Evolutionary conservation across 2,329 filamentous ascomycete species (phyloP).

Genomic region (Microcyclospora pomicola): DNA sequence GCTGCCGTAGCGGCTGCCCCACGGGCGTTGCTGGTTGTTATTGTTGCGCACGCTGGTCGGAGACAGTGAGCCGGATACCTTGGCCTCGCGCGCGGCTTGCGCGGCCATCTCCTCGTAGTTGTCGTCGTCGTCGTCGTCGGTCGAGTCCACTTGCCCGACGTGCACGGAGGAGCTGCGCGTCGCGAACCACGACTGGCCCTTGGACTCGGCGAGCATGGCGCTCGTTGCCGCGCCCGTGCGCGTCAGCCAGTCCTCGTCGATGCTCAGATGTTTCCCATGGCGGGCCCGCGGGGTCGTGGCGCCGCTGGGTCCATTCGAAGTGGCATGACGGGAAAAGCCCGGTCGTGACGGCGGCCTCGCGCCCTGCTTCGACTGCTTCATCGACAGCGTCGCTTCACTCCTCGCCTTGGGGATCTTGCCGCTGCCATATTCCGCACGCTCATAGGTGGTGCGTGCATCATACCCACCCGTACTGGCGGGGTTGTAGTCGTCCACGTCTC

Average conservation of each 20-base stretch:
- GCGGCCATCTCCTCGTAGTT: conserved; percentile 23
- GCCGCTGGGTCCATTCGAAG: background rate
- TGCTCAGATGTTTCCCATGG: background rate
- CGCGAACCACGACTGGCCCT: conserved; percentile 48
- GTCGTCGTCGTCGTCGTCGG: conserved; percentile 22
- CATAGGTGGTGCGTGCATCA: conserved; percentile 2
- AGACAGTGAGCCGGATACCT: conserved; percentile 3
- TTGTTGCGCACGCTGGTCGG: conserved; percentile 1
- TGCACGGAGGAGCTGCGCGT: conserved; percentile 40
- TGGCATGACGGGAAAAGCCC: background rate
- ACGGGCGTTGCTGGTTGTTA: conserved; percentile 3
- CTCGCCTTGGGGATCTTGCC: conserved; percentile 31
- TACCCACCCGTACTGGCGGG: too few relatives aligned
- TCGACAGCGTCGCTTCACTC: conserved; percentile 29
- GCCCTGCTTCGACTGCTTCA: conserved; percentile 7
- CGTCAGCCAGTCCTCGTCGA: conserved; percentile 44
- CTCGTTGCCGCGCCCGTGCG: conserved; percentile 44
- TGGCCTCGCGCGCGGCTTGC: conserved; percentile 12
- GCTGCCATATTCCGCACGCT: conserved; percentile 11
- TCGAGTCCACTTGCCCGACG: conserved; percentile 25
- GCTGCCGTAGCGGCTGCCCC: conserved; percentile 23
- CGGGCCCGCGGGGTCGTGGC: too few relatives aligned
- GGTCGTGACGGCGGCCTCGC: background rate
- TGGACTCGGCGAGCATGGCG: conserved; percentile 43
- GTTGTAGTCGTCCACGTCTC: conserved; percentile 5